Evolutionary conservation across 441 rosid genomes (phyloP).

Genomic region (Adansonia rubrostipa): DNA sequence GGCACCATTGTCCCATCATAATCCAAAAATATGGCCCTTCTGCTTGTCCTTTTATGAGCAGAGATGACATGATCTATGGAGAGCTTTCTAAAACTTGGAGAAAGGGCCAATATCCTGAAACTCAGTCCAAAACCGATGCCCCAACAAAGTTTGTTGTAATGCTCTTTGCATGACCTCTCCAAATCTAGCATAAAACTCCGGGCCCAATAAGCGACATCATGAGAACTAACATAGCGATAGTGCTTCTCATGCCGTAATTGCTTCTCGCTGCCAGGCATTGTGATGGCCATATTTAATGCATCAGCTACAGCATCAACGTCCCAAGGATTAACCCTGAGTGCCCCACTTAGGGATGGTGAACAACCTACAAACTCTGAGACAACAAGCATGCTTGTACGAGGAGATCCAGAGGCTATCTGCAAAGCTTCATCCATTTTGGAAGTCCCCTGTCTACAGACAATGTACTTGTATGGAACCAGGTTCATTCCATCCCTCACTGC

Average conservation of each 20-base stretch:
- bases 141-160: slow-evolving; percentile 40
- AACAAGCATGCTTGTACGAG: slow-evolving; percentile 23
- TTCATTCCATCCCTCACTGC: slow-evolving; percentile 33
- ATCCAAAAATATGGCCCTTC: slow-evolving; percentile 32
- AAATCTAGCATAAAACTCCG: slow-evolving; percentile 38
- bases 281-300: slow-evolving; percentile 26
- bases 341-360: slow-evolving; percentile 31
- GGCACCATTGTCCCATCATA: slow-evolving; percentile 32
- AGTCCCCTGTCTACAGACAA: slow-evolving; percentile 31
- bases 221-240: slow-evolving; percentile 28
- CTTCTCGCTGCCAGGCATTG: slow-evolving; percentile 24
- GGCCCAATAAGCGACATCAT: slow-evolving; percentile 32
- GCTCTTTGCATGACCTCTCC: slow-evolving; percentile 46
- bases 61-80: slow-evolving; percentile 25
- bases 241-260: slow-evolving; percentile 30
- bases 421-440: slow-evolving; percentile 22
- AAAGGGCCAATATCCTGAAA: slow-evolving; percentile 42
- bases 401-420: slow-evolving; percentile 8
- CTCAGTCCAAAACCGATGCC: slow-evolving; percentile 29
- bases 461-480: slow-evolving; percentile 26
- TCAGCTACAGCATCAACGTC: slow-evolving; percentile 29
- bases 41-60: slow-evolving; percentile 18
- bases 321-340: slow-evolving; percentile 34
- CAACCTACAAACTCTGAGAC: slow-evolving; percentile 30
- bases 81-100: slow-evolving; percentile 30